Base-by-base conservation (phyloP, 129 eudicot genomes). In the Lactuca saligna region DNA sequence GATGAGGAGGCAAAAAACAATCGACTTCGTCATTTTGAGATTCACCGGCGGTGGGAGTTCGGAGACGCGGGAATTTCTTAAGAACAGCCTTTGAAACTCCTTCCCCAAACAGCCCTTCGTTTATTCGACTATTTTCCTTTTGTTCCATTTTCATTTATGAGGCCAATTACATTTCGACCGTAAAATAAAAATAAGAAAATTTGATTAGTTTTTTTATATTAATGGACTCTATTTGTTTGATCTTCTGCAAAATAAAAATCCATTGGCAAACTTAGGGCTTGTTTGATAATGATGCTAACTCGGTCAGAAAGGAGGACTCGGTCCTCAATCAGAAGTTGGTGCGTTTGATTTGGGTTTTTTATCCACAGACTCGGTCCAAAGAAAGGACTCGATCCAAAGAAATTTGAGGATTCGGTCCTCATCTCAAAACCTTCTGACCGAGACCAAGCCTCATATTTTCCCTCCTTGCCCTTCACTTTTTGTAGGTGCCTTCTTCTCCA, bases 51-150 rank as follows among this genome's bases (percentile, higher is more conserved):
- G 59, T 46, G 61, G 64, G 17, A 17, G 69, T 75, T 56, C 7
- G 51, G 68, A 50, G 50, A 60, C 37, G 80, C 73, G 58, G 80
- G 80, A 76, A 67, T 50, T 66, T 75, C 13, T 35, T 9, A 14
- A 56, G 61, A 57, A 17, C 37, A 29, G 41, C 56, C 35, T 10
- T 25, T 75, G 10, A 50, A 66, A 49, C 35, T 70, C 48, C 34
- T 46, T 70, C 58, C 75, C 66, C 66, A 70, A 46, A 70, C 49
- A 42, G 66, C 67, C 67, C 66, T 70, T 57, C 17, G 57, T 57
- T 58, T 48, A 8, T 57, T 44, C 17, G 49, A 72, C 54, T 65
- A 25, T 63, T 54, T 54, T 50, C 42, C 54, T 17, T 61, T 39
- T 20, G n/a, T 57, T 57, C 6, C 35, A 8, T 2, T 13, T 38